Base-by-base conservation (phyloP, 2,329 filamentous ascomycete species). In the Sordariomycetes sp. region DNA sequence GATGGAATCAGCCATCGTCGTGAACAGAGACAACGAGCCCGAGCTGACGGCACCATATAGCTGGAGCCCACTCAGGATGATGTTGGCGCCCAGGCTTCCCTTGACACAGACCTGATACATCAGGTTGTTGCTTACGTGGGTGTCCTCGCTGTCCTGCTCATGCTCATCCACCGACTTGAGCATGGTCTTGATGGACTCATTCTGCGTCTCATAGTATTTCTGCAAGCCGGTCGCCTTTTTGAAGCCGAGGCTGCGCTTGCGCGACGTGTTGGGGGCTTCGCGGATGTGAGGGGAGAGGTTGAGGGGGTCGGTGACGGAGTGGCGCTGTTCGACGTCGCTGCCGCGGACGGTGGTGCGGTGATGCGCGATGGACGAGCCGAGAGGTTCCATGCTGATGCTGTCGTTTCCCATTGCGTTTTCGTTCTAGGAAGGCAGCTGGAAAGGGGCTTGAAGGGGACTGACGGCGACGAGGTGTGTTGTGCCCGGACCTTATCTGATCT, bases 1-100 rank as follows among this genome's bases (percentile, higher is more conserved):
- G 30, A 23, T 25, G 14, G 17, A 24, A 56, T 80, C 75, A 29
- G 76, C 74, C 18, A 76, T 70, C n/a, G 75, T 79, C 12, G 75
- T 75, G 40, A 80, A 77, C 15, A 80, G 63, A 53, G 74, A 73
- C 39, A 80, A 59, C 12, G 75, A 79, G 9, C 69, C 69, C 1
- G 71, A 75, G 21, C 68, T 68, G 34, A 75, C 55, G 33, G 71
- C 71, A 27, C 71, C 72, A 46, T 75, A 75, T 34, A 74, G 51
- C 55, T 76, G 71, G 38, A 75, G 75, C 47, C 71, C 43, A 44
- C 75, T 75, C 19, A 75, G 56, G 39, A 57, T 72, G 33, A 70
- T 63, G 49, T 72, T 69, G 41, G 67, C 64, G 5, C 49, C 51
- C 41, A 71, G 72, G 27, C 63, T 68, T 9, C 61, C 59, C 32